Conservation (phyloP, 2,329 filamentous ascomycete species). For the Neobulgaria alba region DNA sequence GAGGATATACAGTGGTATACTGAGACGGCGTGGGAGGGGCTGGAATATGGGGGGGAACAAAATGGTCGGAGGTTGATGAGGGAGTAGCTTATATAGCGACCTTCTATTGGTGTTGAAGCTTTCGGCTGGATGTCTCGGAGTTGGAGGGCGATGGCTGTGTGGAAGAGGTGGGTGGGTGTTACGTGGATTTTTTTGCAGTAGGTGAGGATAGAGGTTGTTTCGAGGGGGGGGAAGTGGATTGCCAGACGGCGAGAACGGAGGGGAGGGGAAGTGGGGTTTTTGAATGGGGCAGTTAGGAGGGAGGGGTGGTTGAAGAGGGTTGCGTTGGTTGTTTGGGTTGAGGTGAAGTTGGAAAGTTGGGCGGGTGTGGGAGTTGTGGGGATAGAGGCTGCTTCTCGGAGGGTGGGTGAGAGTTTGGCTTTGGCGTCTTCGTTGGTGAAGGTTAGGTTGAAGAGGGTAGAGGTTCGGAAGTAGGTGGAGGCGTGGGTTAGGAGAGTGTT, state of each 20-base stretch:
- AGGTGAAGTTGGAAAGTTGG: background rate
- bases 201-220: slow-evolving; percentile 1
- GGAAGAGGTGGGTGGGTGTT: slow-evolving; percentile 1
- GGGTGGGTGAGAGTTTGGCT: slow-evolving; percentile 5
- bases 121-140: slow-evolving; percentile 1
- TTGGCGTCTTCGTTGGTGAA: slow-evolving; percentile 3
- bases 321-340: background rate
- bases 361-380: background rate
- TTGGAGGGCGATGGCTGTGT: background rate
- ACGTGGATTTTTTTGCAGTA: slow-evolving; percentile 1
- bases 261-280: background rate
- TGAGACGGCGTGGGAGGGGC: slow-evolving; percentile 2
- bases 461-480: slow-evolving; percentile 15
- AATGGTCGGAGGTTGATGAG: slow-evolving; percentile 4
- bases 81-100: slow-evolving; percentile 5
- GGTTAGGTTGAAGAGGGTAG: slow-evolving; percentile 13
- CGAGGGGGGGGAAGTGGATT: background rate
- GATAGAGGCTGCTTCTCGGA: slow-evolving; percentile 2
- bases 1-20: slow-evolving; percentile 6
- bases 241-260: background rate
- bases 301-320: background rate
- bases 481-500: slow-evolving; percentile 26
- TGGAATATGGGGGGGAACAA: background rate
- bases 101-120: background rate
- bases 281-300: slow-evolving; percentile 2